Evolutionary conservation across 2,329 filamentous ascomycete genomes (phyloP).

Genomic region (Monosporascus sp.): DNA sequence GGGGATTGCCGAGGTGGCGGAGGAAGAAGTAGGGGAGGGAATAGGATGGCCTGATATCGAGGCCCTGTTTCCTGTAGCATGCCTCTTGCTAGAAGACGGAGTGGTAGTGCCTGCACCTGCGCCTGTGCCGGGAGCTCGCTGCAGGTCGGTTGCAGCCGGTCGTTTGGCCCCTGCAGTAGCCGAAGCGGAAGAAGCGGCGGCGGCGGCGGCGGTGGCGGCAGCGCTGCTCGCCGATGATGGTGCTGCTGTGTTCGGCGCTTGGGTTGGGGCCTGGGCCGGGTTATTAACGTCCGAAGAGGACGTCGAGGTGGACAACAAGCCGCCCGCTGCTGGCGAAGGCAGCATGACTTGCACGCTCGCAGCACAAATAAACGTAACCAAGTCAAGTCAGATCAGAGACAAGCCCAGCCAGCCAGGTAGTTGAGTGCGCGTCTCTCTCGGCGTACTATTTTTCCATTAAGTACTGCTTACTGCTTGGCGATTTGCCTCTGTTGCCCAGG

Average conservation of each 20-base stretch:
- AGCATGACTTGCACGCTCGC: slow-evolving; percentile 21
- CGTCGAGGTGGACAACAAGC: slow-evolving; percentile 1
- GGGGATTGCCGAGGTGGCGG: slow-evolving; percentile 1
- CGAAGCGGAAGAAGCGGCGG: slow-evolving; percentile 5
- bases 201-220: slow-evolving; percentile 15
- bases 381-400: background rate
- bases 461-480: background rate
- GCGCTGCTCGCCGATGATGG: slow-evolving; percentile 16
- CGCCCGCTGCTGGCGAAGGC: slow-evolving; percentile 24
- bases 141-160: slow-evolving; percentile 30
- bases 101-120: slow-evolving; percentile 16
- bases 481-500: too few species aligned
- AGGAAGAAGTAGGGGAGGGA: background rate
- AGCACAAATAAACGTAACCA: background rate
- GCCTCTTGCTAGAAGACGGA: slow-evolving; percentile 22
- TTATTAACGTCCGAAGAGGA: background rate
- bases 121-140: slow-evolving; percentile 27
- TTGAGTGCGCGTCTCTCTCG: background rate
- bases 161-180: slow-evolving; percentile 23
- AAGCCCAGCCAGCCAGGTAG: background rate
- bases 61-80: slow-evolving; percentile 19
- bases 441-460: background rate
- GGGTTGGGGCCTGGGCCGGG: background rate
- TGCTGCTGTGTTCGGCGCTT: slow-evolving; percentile 19
- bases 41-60: slow-evolving; percentile 8